Conservation (phyloP, 2,329 filamentous ascomycete species). For the Lasiodiplodia hormozganensis region DNA sequence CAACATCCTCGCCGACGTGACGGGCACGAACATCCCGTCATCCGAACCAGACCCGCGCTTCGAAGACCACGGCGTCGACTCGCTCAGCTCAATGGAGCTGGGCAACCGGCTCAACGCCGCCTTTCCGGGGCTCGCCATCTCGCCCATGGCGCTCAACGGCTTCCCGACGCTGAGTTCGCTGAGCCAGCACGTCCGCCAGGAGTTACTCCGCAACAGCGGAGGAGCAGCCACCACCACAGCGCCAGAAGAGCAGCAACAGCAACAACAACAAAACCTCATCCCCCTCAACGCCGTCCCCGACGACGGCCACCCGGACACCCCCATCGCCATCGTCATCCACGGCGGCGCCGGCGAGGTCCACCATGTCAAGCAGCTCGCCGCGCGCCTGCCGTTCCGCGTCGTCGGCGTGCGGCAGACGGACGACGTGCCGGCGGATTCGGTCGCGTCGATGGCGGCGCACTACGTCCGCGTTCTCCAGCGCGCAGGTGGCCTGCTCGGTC, state of each 20-base stretch:
- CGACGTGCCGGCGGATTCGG: neutral
- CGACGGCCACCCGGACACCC: neutral
- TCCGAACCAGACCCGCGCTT: neutral
- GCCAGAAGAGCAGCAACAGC: too few species aligned
- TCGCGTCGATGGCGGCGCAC: neutral
- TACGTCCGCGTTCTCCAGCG: too few species aligned
- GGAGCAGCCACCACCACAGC: too few species aligned
- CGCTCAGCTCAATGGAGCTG: neutral
- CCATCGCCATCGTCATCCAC: conserved; percentile 1
- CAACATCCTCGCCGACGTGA: too few species aligned
- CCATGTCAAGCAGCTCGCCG: neutral
- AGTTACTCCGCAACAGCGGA: too few species aligned
- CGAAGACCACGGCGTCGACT: conserved; percentile 1
- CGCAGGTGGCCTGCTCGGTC: fast-evolving
- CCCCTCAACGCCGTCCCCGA: neutral
- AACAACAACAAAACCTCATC: neutral
- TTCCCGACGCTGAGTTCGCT: neutral
- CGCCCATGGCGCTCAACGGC: neutral
- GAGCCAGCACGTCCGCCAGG: neutral
- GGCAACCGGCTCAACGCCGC: conserved; percentile 1
- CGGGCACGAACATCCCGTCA: too few species aligned
- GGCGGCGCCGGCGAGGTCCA: neutral
- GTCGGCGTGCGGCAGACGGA: neutral
- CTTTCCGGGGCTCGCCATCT: neutral
- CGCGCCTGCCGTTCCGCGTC: neutral